Base-by-base conservation (phyloP, 2,329 filamentous ascomycete species). In the Fusarium burgessii region DNA sequence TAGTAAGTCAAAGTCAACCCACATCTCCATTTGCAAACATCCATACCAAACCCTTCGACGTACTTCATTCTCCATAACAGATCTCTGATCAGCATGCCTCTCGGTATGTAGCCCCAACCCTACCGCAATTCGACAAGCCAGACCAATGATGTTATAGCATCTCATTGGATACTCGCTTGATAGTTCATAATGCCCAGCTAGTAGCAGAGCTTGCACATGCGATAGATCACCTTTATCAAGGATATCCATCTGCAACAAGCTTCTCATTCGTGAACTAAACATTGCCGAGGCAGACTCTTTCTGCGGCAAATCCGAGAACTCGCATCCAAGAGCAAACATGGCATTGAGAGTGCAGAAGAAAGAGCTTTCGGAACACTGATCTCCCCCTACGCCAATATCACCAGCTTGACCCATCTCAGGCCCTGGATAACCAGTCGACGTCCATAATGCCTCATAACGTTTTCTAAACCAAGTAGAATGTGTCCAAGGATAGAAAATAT, bases 31-130 rank as follows among this genome's bases (percentile, higher is more conserved):
- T 0, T 63, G 60, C 9, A 63, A 2, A 2, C 60, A 63, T 2
- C 60, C 60, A 20, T 63, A 63, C 60, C 60, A 63, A 0, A 63
- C 60, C 3, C 58, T 62, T 1, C 60, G 58, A 2, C 60, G 60
- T 0, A 63, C 46, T 46, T 63, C 45, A 29, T 63, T 63, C 18
- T 63, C 60, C 18, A 63, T 10, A 0, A 1, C 13, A 12, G 60
- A 40, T 23, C 60, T 8, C 23, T 29, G 58, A 20, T 40, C 25
- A 1, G 60, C 60, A 15, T 63, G 33, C 0, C 7, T 54, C 0
- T 63, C 60, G 0, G 38, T 63, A 0, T 63, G 60, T 0, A 63
- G 0, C 0, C 60, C 60, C 3, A 63, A 11, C 0, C 60, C 60
- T 0, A 63, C 40, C 1, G 60, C 60, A 1, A 62, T 40, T 0